Conservation (phyloP, 768 basidiomycete species). For the Favolaschia claudopus region DNA sequence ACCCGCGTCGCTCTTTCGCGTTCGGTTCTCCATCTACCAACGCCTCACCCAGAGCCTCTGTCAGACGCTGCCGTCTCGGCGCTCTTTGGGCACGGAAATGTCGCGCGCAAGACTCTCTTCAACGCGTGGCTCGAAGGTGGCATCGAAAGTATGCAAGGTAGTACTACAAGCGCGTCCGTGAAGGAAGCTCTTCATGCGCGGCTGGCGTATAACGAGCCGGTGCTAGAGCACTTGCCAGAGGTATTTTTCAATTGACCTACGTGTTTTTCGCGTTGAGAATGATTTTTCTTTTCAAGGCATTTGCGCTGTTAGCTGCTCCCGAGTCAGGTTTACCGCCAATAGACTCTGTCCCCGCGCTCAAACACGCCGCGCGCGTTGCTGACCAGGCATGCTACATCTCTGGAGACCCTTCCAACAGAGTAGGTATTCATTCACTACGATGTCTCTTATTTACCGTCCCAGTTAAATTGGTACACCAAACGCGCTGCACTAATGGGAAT, state of each 20-base stretch:
- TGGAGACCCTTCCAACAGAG: conserved; percentile 64
- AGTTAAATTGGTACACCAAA: conserved; percentile 79
- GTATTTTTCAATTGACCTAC: conserved; percentile 40
- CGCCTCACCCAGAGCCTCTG: conserved; percentile 63
- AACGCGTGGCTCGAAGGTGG: conserved; percentile 81
- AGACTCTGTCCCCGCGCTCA: conserved; percentile 66
- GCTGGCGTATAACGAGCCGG: conserved; percentile 72
- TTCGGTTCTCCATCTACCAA: conserved; percentile 64
- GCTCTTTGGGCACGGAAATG: conserved; percentile 75
- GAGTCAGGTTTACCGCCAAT: conserved; percentile 55
- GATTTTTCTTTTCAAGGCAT: conserved; percentile 64
- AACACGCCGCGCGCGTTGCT: conserved; percentile 68
- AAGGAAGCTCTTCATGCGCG: conserved; percentile 62
- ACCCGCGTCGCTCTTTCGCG: conserved; percentile 73
- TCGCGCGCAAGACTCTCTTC: conserved; percentile 69
- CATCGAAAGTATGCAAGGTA: conserved; percentile 53
- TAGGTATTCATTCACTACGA: conserved; percentile 40
- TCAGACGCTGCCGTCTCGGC: conserved; percentile 74
- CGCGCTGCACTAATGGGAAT: conserved; percentile 70
- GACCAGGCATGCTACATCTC: conserved; percentile 72
- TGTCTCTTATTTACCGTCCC: conserved; percentile 4
- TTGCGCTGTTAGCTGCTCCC: conserved; percentile 70
- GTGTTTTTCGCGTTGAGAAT: neutral
- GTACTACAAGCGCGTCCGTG: conserved; percentile 40
- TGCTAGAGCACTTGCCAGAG: conserved; percentile 70